phyloP scores from a whole-genome alignment of 2,329 filamentous ascomycete genomes.

The Diaporthe vaccinii region DNA sequence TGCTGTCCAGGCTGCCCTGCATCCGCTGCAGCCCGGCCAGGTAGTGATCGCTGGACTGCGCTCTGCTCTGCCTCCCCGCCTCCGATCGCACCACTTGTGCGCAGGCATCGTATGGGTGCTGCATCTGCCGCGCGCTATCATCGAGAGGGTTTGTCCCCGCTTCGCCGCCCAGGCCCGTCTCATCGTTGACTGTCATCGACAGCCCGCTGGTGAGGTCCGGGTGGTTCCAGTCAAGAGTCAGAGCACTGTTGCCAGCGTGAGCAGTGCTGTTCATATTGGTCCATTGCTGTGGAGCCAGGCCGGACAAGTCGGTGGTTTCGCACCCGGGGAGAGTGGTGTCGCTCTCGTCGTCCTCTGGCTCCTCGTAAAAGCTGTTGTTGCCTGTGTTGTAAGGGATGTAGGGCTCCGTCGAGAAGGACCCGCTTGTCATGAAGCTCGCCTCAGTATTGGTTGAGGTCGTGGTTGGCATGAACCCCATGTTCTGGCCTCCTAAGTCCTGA shows the following conservation, averaged over 20 bases:
- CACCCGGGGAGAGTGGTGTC: constrained; percentile 40
- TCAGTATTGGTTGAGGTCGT: constrained; percentile 49
- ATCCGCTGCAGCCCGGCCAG: constrained; percentile 32
- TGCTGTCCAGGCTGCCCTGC: constrained; percentile 12
- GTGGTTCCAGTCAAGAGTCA: constrained; percentile 39
- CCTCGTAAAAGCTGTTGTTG: constrained; percentile 37
- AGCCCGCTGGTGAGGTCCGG: constrained; percentile 36
- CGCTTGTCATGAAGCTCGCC: constrained; percentile 47
- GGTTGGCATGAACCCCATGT: constrained; percentile 55
- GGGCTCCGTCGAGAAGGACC: constrained; percentile 43
- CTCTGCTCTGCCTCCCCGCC: constrained; percentile 33
- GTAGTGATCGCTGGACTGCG: constrained; percentile 33
- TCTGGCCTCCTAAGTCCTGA: constrained; percentile 47
- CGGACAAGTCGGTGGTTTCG: constrained; percentile 30
- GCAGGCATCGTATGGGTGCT: constrained; percentile 38
- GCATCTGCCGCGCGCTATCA: constrained; percentile 36
- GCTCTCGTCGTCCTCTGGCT: constrained; percentile 39
- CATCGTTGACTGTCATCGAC: constrained; percentile 34
- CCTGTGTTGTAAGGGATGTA: constrained; percentile 45
- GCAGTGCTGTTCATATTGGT: constrained; percentile 34
- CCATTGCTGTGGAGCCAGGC: constrained; percentile 37
- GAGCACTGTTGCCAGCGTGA: constrained; percentile 25
- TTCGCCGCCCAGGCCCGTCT: constrained; percentile 31
- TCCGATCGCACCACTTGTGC: constrained; percentile 36
- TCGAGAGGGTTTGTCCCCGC: constrained; percentile 7